Percentiles rank a stretch among this genome's conserved stretches.
Evolutionary conservation across 2,329 filamentous ascomycete genomes (phyloP).

Genomic region (Fusarium graminum): DNA sequence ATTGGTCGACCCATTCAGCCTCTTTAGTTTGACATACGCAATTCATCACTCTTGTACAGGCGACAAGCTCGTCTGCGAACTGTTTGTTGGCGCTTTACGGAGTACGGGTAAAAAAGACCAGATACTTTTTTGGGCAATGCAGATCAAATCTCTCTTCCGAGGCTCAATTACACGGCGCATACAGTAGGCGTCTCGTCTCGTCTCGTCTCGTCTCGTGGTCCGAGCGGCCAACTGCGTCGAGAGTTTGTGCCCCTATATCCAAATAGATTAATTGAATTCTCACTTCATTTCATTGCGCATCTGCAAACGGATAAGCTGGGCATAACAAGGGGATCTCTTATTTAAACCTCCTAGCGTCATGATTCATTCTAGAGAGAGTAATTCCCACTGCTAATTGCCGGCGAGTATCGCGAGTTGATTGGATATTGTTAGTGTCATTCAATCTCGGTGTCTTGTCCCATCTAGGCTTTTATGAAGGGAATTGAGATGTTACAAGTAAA

Average conservation of each 20-base stretch:
- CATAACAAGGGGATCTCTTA: conserved; percentile 19
- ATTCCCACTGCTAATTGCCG: conserved; percentile 34
- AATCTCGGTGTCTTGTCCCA: conserved; percentile 23
- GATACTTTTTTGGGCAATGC: conserved; percentile 4
- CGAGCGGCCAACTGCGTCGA: conserved; percentile 26
- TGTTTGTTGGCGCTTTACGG: conserved; percentile 11
- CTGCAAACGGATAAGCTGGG: conserved; percentile 31
- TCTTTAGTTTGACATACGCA: conserved; percentile 13
- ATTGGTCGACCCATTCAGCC: conserved; percentile 9
- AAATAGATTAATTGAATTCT: conserved; percentile 24
- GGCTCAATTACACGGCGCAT: conserved; percentile 23
- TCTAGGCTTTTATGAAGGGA: conserved; percentile 6
- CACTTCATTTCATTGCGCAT: conserved; percentile 36
- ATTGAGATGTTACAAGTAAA: not conserved
- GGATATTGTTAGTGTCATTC: conserved; percentile 6
- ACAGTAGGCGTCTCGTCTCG: not conserved
- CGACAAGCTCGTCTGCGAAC: conserved; percentile 35
- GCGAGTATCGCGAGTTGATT: conserved; percentile 1
- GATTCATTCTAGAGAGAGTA: not conserved
- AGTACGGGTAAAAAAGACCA: conserved; percentile 11
- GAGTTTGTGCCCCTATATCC: conserved; percentile 27
- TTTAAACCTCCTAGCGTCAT: conserved; percentile 15
- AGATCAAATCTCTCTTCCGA: conserved; percentile 23
- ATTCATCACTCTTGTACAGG: conserved; percentile 33
- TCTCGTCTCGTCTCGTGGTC: conserved; percentile 18